Evolutionary conservation across 495 filamentous ascomycete species (phyloP).

Genomic region (Daldinia childiae): DNA sequence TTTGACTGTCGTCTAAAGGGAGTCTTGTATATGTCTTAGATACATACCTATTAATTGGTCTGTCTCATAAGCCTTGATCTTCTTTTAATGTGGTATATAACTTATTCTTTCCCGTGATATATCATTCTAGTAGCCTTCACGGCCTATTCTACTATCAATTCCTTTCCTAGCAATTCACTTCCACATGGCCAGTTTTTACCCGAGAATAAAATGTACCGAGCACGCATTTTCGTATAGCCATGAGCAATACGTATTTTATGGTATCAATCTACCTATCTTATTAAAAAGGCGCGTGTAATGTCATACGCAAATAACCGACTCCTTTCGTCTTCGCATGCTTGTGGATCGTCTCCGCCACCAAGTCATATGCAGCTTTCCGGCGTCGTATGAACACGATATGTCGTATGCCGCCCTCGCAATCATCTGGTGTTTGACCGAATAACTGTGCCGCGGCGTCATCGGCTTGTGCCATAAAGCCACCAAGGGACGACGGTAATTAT

Average conservation of each 20-base stretch:
- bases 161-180: background rate
- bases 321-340: background rate
- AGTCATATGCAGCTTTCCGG: background rate
- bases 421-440: background rate
- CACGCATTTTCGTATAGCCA: background rate
- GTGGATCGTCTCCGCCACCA: background rate
- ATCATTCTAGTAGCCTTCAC: no score
- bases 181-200: background rate
- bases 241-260: background rate
- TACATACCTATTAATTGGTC: background rate
- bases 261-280: background rate
- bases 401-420: background rate
- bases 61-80: background rate
- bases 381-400: background rate
- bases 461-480: background rate
- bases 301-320: background rate
- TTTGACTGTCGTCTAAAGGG: background rate
- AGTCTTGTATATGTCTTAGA: background rate
- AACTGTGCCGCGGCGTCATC: background rate
- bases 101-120: no score
- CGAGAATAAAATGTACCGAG: background rate
- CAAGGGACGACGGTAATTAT: slow-evolving; percentile 5
- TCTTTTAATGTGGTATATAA: background rate
- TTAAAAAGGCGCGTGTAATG: background rate
- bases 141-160: background rate